Percentiles rank a stretch among this genome's conserved stretches.
Conservation (phyloP, 768 basidiomycete species). For the Melanogaster broomeanus region DNA sequence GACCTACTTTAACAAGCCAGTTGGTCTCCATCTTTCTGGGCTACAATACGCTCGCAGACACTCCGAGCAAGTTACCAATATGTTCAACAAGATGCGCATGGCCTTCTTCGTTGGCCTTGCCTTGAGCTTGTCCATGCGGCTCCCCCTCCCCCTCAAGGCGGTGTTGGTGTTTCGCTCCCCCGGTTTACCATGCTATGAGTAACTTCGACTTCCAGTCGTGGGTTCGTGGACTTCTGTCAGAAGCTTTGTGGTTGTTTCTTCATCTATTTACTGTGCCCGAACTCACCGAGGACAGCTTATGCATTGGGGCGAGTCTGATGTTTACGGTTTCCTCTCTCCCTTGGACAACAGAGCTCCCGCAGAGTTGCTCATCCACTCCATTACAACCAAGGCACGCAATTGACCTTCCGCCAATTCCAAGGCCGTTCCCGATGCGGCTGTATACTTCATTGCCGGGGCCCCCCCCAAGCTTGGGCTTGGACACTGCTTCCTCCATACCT, state of each 20-base stretch:
- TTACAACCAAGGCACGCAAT: slow-evolving; percentile 65
- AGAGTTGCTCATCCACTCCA: slow-evolving; percentile 52
- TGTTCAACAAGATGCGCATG: no score
- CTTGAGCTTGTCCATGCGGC: background rate
- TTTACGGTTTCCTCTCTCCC: slow-evolving; percentile 66
- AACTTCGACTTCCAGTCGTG: slow-evolving; percentile 55
- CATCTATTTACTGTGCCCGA: background rate
- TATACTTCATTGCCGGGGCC: slow-evolving; percentile 55
- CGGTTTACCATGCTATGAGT: slow-evolving; percentile 35
- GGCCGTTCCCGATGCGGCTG: slow-evolving; percentile 64
- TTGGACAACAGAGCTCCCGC: slow-evolving; percentile 58
- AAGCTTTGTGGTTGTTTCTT: slow-evolving; percentile 31
- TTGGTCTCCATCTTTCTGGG: no score
- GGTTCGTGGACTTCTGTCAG: slow-evolving; percentile 63
- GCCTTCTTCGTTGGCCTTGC: no score
- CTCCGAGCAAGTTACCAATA: no score
- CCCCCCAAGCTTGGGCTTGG: slow-evolving; percentile 67
- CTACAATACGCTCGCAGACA: no score
- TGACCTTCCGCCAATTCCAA: slow-evolving; percentile 63
- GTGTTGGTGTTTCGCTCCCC: slow-evolving; percentile 28
- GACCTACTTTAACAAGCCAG: no score
- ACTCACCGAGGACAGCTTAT: slow-evolving; percentile 35
- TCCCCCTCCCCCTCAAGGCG: slow-evolving; percentile 19
- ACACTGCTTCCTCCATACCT: slow-evolving; percentile 57
- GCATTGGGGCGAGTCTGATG: slow-evolving; percentile 57